These are phyloP conservation scores for Suillus variegatus DNA, from an alignment of 768 basidiomycete species.

Conservation along the genomic window DNA sequence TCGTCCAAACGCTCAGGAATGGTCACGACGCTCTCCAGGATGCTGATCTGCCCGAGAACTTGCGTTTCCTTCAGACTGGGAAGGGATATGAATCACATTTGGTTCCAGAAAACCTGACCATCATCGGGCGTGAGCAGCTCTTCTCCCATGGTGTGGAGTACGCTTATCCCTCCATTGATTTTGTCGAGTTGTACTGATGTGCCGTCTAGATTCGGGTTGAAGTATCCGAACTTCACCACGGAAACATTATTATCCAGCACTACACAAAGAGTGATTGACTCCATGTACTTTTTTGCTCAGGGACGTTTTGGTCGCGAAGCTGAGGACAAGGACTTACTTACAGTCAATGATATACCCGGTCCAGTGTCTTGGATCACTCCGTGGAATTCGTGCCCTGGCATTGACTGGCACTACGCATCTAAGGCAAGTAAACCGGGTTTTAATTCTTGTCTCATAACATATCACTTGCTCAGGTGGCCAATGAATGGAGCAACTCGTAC, in stretches of 20 bases:
- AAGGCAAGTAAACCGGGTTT: background rate
- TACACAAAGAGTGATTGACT: slow-evolving; percentile 35
- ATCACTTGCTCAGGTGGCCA: slow-evolving; percentile 15
- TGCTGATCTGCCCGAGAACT: slow-evolving; percentile 31
- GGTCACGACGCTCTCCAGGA: slow-evolving; percentile 24
- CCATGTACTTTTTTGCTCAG: slow-evolving; percentile 41
- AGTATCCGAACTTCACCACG: slow-evolving; percentile 23
- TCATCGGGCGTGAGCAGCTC: slow-evolving; percentile 37
- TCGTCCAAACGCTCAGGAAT: slow-evolving; percentile 33
- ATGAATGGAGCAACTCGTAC: slow-evolving; percentile 36
- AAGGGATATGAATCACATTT: slow-evolving; percentile 36
- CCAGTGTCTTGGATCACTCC: slow-evolving; percentile 45
- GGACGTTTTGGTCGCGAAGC: slow-evolving; percentile 38
- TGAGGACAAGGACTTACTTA: slow-evolving; percentile 29
- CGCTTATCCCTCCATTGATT: slow-evolving; percentile 3
- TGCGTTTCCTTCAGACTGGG: slow-evolving; percentile 36
- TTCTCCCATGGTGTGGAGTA: slow-evolving; percentile 43
- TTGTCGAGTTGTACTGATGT: background rate
- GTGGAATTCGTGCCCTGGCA: slow-evolving; percentile 37
- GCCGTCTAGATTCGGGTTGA: slow-evolving; percentile 21
- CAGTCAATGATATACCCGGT: slow-evolving; percentile 34
- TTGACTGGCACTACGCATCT: slow-evolving; percentile 11
- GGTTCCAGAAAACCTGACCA: slow-evolving; percentile 37
- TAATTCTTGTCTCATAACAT: background rate
- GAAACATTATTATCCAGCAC: slow-evolving; percentile 18